Base-by-base conservation (phyloP, 2,329 filamentous ascomycete genomes). In the Fusarium globosum region DNA sequence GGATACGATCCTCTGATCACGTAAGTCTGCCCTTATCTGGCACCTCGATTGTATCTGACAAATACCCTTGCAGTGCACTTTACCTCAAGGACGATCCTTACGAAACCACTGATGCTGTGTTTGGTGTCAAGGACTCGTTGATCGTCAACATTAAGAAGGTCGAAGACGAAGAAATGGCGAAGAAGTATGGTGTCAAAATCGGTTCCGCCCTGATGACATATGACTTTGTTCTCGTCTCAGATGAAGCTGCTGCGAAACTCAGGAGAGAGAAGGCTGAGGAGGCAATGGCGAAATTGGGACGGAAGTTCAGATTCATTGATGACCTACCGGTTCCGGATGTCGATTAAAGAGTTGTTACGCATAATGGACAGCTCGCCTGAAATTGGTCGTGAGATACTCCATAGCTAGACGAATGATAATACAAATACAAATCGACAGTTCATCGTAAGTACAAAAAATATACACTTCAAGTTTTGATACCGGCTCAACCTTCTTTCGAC, bases 81-180 rank as follows among this genome's bases (percentile, higher is more conserved):
- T 72, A 72, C 10, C 21, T 69, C 10, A 68, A 64, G 5, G 55
- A 64, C 4, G 69, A 72, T 9, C 69, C 69, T 3, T 72, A 72
- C 3, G 69, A 72, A 1, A 61, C 53, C 2, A 72, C 69, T 1
- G 69, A 72, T 38, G 69, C 69, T 0, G 69, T 72, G 0, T 72
- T 72, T 57, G 69, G 69, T 7, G 69, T 72, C 1, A 72, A 72
- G 13, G 53, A 72, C 12, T 72, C 69, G 20, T 69, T 72, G 13
- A 41, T 69, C 4, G 58, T 69, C 3, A 14, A 13, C 1, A 53
- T 69, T 4, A 28, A 69, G 3, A 65, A 41, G 18, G 67, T 69
- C 1, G 41, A 33, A 2, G 51, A 69, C 4, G 45, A 69, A 8
- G 45, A 30, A 4, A 52, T 48, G 28, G 65, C 67, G 12, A 48